A percentile compares a stretch with the other conserved stretches of the same genome.
Conservation (phyloP, 2,329 filamentous ascomycete species). For the Xylariaceae sp. region DNA sequence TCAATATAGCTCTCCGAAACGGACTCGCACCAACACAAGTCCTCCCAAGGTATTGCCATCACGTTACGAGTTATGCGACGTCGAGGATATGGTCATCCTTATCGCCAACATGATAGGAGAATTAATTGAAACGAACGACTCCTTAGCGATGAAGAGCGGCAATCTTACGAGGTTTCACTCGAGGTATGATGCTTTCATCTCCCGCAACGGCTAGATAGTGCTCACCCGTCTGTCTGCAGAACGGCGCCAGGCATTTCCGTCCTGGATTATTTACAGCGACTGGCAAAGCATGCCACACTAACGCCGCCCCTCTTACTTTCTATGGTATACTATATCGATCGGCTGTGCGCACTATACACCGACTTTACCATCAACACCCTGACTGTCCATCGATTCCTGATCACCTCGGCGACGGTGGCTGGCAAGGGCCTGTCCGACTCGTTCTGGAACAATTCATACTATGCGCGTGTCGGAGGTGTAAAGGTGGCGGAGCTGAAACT, state of each 20-base stretch:
- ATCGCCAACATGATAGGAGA: conserved; percentile 96
- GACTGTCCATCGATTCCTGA: conserved; percentile 95
- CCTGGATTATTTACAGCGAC: conserved; percentile 83
- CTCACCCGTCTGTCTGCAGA: conserved; percentile 33
- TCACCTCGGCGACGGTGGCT: conserved; percentile 90
- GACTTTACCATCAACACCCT: conserved; percentile 95
- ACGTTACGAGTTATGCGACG: conserved; percentile 75
- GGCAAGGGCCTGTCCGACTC: conserved; percentile 94
- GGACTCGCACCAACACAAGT: conserved; percentile 46
- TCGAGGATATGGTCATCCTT: conserved; percentile 82
- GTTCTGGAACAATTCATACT: conserved; percentile 98
- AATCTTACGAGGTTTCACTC: conserved; percentile 94
- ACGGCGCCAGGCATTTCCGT: conserved; percentile 87
- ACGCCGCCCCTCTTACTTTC: conserved; percentile 91
- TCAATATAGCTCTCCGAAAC: conserved; percentile 46
- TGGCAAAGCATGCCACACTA: conserved; percentile 90
- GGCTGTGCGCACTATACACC: conserved; percentile 84
- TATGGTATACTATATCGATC: conserved; percentile 99
- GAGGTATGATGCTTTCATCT: conserved; percentile 50
- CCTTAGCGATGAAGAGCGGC: conserved; percentile 76
- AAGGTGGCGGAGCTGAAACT: conserved; percentile 84
- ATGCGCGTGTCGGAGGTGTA: conserved; percentile 89
- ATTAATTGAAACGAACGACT: conserved; percentile 88
- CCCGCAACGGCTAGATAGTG: neutral
- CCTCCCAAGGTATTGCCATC: conserved; percentile 60